Evolutionary conservation across 2,329 filamentous ascomycete genomes (phyloP).

Genomic region (Beauveria medogensis): DNA sequence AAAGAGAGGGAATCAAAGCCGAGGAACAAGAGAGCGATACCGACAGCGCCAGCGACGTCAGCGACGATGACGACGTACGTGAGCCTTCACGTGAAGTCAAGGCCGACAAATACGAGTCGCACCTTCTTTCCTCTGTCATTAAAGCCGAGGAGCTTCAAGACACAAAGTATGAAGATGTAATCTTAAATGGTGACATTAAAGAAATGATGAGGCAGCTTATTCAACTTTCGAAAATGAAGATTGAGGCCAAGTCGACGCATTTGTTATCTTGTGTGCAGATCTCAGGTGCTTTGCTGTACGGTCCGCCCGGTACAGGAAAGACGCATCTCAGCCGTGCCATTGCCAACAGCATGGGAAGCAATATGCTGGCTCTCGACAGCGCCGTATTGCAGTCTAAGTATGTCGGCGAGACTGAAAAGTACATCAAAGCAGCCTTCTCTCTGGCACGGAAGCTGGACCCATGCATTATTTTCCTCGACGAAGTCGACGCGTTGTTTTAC

Average conservation of each 20-base stretch:
- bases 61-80: background rate
- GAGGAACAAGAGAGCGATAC: background rate
- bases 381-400: slow-evolving; percentile 13
- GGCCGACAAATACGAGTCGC: background rate
- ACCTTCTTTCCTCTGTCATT: background rate
- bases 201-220: background rate
- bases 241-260: background rate
- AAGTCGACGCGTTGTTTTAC: slow-evolving; percentile 13
- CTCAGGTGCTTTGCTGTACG: slow-evolving; percentile 20
- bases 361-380: slow-evolving; percentile 17
- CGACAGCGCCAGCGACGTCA: too few relatives aligned
- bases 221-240: background rate
- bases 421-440: slow-evolving; percentile 20
- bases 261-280: slow-evolving; percentile 1
- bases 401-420: slow-evolving; percentile 20
- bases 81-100: too few relatives aligned
- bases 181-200: background rate
- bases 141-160: background rate
- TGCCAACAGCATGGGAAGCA: slow-evolving; percentile 14
- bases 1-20: background rate
- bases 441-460: slow-evolving; percentile 19
- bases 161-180: background rate
- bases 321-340: slow-evolving; percentile 18
- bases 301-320: slow-evolving; percentile 24
- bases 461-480: slow-evolving; percentile 18